Evolutionary conservation across 805 yeast species (phyloP).

Genomic region (Metschnikowia gelsemii): DNA sequence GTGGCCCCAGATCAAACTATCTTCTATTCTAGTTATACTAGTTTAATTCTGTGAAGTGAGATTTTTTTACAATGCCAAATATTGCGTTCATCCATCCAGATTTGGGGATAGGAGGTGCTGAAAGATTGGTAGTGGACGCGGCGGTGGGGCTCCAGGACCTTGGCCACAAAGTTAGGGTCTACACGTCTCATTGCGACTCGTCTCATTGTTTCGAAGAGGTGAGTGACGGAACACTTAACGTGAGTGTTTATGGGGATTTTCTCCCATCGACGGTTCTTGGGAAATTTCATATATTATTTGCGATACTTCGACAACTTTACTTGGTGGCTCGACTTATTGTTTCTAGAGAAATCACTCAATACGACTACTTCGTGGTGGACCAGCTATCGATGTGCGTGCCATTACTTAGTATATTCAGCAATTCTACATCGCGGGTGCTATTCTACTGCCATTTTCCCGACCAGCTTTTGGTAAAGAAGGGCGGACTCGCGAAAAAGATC

Average conservation of each 20-base stretch:
- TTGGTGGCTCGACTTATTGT: slow-evolving; percentile 49
- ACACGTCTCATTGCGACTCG: slow-evolving; percentile 87
- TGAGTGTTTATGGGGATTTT: slow-evolving; percentile 77
- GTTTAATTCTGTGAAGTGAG: background rate
- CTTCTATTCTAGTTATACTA: background rate
- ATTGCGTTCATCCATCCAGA: slow-evolving; percentile 95
- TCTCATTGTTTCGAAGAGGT: slow-evolving; percentile 92
- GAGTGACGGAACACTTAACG: slow-evolving; percentile 53
- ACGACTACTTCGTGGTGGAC: slow-evolving; percentile 81
- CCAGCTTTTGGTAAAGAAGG: slow-evolving; percentile 64
- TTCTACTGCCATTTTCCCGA: slow-evolving; percentile 98
- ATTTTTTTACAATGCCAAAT: slow-evolving; percentile 26
- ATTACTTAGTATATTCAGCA: slow-evolving; percentile 49
- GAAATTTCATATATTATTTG: slow-evolving; percentile 74
- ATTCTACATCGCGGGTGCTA: slow-evolving; percentile 49
- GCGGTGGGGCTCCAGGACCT: slow-evolving; percentile 79
- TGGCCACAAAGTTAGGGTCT: slow-evolving; percentile 59
- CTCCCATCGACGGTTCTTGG: slow-evolving; percentile 71
- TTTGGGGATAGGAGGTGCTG: slow-evolving; percentile 97
- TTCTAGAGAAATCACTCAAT: slow-evolving; percentile 46
- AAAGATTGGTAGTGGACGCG: slow-evolving; percentile 92
- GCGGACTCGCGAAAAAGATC: slow-evolving; percentile 51
- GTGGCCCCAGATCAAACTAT: background rate
- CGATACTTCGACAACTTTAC: slow-evolving; percentile 78
- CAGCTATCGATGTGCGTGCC: slow-evolving; percentile 87